Evolutionary conservation across 768 basidiomycete species (phyloP).

Genomic region (Macrolepiota dolichaula): DNA sequence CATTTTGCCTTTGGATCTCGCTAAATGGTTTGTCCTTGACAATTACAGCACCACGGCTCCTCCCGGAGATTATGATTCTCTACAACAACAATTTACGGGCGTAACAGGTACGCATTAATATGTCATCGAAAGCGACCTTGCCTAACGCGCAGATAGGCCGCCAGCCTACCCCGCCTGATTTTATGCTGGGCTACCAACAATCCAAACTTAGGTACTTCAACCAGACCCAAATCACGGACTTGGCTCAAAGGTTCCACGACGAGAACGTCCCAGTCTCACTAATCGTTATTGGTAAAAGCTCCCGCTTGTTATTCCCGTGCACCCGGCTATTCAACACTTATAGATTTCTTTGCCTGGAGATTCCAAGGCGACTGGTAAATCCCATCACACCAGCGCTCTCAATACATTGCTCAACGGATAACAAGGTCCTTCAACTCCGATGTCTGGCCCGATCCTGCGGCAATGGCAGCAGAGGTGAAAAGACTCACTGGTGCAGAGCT

Average conservation of each 20-base stretch:
- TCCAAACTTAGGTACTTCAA: conserved; percentile 35
- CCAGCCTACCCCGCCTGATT: conserved; percentile 34
- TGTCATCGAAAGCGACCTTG: background rate
- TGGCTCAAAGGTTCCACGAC: conserved; percentile 34
- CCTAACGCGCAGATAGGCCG: conserved; percentile 19
- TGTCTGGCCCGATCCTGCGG: conserved; percentile 31
- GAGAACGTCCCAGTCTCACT: conserved; percentile 32
- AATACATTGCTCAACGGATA: background rate
- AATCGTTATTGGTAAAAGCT: conserved; percentile 28
- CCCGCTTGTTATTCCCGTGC: background rate
- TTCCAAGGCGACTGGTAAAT: conserved; percentile 34
- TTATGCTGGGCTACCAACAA: conserved; percentile 32
- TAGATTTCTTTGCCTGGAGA: conserved; percentile 35
- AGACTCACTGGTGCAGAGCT: conserved; percentile 32
- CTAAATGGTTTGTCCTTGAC: background rate
- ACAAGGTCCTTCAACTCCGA: conserved; percentile 31
- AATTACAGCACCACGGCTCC: conserved; percentile 26
- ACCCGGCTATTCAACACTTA: background rate
- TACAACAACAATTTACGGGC: conserved; percentile 32
- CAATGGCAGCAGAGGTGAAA: conserved; percentile 31
- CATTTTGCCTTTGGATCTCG: background rate
- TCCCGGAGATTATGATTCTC: conserved; percentile 32
- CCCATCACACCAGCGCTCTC: background rate
- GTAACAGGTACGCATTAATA: conserved; percentile 25
- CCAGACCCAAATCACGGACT: conserved; percentile 28